A percentile compares a stretch with the other conserved stretches of the same genome.
These are phyloP conservation scores for Aegilops umbellulata DNA, from an alignment of 176 grass and related monocot species.

Conservation along the genomic window DNA sequence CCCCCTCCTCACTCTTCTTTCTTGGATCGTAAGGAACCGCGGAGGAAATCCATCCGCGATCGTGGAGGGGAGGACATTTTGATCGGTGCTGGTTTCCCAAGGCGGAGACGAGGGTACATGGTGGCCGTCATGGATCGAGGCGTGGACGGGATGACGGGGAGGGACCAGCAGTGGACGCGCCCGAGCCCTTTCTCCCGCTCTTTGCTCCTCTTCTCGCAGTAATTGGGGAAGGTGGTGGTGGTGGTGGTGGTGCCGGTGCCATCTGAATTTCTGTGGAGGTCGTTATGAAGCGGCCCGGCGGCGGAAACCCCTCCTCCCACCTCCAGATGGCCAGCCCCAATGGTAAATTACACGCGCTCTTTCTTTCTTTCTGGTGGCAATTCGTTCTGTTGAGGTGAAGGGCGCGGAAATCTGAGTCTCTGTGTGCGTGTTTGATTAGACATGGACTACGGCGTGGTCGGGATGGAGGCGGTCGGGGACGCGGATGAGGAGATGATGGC, in stretches of 20 bases:
- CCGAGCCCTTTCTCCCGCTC: not conserved
- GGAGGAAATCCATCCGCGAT: not conserved
- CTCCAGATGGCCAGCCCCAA: constrained; percentile 11
- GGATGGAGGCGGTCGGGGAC: constrained; percentile 38
- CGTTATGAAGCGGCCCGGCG: constrained; percentile 43
- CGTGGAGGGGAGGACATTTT: constrained; percentile 3
- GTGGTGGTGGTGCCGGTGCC: not conserved
- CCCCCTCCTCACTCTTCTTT: not conserved
- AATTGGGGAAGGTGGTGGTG: not conserved
- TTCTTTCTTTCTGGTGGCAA: not conserved
- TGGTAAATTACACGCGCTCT: not conserved
- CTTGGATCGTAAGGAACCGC: constrained; percentile 35
- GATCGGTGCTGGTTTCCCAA: not conserved
- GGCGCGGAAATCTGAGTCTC: not conserved
- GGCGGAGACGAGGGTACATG: not conserved
- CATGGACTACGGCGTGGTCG: constrained; percentile 32
- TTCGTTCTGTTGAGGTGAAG: not conserved
- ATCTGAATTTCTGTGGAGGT: constrained; percentile 5
- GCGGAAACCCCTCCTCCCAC: constrained; percentile 16
- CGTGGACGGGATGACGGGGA: constrained; percentile 10
- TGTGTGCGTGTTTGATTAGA: constrained; percentile 11
- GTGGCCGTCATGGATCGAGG: constrained; percentile 21
- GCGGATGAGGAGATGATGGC: constrained; percentile 42
- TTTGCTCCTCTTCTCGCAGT: not conserved
- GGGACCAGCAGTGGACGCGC: constrained; percentile 17